Evolutionary conservation across 2,329 filamentous ascomycete genomes (phyloP), one percentile per base, ranked within the genome.

Genomic region (Aspergillus arachidicola): DNA sequence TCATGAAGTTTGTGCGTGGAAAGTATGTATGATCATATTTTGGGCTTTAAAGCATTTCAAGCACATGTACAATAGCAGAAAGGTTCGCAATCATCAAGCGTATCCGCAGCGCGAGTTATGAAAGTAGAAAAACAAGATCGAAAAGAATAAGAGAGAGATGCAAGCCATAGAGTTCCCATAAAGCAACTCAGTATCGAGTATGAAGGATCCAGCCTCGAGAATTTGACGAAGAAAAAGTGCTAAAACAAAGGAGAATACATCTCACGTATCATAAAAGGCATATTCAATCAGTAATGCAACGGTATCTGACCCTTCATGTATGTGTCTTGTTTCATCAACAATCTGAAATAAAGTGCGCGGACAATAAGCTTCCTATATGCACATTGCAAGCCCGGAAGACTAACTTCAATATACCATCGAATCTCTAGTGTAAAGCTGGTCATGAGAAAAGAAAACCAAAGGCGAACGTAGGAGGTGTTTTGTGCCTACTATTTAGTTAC

Each of bases 251-350:
- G 38, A 46, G 23, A 34, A 53, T 57, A 41, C 30, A 58, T 46
- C 38, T 36, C 55, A 56, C 43, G 61, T 51, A 58, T 64, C 53
- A 48, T 63, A 51, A 57, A 19, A 60, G 53, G 38, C 57, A 41
- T 59, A 32, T 55, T 38, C 46, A 55, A 55, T 19, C 41, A 38
- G 30, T 45, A 19, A 41, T 32, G 28, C n/a, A 51, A 14, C n/a
- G 23, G 26, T 46, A 55, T 60, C 10, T 55, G 36, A 32, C n/a
- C 41, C 30, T 16, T 36, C 43, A 38, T 59, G 26, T 34, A 59
- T 48, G 48, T 51, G 36, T 59, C 36, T 26, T 43, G 28, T 41
- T 51, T 59, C 48, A 28, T 28, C 28, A 23, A 53, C 46, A 38
- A 16, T 9, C 16, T 34, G 7, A 36, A 21, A 51, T 45, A 41